Conservation (phyloP, 306 rosid species). For the Vigna unguiculata region DNA sequence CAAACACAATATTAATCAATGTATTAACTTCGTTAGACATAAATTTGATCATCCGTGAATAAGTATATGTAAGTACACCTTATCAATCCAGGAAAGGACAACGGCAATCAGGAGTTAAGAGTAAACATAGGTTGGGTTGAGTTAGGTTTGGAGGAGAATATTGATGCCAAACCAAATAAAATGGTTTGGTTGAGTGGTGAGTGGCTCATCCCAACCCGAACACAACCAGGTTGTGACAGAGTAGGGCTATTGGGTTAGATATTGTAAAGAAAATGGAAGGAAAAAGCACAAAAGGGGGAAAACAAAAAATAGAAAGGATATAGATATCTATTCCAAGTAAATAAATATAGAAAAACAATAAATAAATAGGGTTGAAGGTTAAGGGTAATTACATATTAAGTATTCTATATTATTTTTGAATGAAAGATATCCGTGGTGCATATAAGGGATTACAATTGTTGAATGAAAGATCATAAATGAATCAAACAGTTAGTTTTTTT, state of each 20-base stretch:
- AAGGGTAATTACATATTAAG: background rate
- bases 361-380: background rate
- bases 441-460: background rate
- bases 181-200: background rate
- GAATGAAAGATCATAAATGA: background rate
- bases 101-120: slow-evolving; percentile 5
- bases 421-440: no score
- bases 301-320: background rate
- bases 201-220: background rate
- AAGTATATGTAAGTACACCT: background rate
- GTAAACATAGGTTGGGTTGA: background rate
- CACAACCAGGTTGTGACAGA: background rate
- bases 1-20: slow-evolving; percentile 33
- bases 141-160: background rate
- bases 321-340: background rate
- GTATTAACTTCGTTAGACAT: slow-evolving; percentile 7
- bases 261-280: background rate
- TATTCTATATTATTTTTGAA: no score
- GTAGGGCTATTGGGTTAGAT: background rate
- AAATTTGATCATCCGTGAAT: slow-evolving; percentile 12
- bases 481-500: background rate
- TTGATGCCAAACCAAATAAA: slow-evolving; percentile 1
- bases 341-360: background rate
- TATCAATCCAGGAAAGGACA: slow-evolving; percentile 18
- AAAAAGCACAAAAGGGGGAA: background rate